Base-by-base conservation (phyloP, 2,329 filamentous ascomycete genomes). In the Aspergillus amoenus region DNA sequence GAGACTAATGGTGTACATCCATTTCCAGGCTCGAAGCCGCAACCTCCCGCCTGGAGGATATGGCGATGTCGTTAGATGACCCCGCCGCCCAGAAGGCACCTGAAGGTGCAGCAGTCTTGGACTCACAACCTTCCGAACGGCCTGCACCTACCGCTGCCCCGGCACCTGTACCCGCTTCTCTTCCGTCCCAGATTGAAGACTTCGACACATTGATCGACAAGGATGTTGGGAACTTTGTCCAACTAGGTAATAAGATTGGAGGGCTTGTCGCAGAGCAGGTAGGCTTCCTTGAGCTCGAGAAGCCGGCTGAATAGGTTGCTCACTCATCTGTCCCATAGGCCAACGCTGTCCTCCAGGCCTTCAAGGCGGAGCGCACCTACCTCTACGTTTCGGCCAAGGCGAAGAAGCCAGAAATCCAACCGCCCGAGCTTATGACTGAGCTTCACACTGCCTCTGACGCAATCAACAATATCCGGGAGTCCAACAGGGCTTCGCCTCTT, bases 11-110 rank as follows among this genome's bases (percentile, higher is more conserved):
- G 64, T 73, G 69, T 85, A 74, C 86, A 76, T 57, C 71, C 58
- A 52, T 65, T 76, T 63, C 71, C 80, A 99, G 94, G 79, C 89
- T 99, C 67, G 94, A 99, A 83, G 94, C 94, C 74, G 94, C 94
- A 40, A 99, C 94, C 52, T 94, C 92, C 63, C 88, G 94, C 58
- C 86, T 99, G 56, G 94, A 99, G 80, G 94, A 99, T 75, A 96
- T 99, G 70, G 93, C 94, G 45, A 87, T 90, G 64, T 88, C 91
- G 15, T 85, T 79, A 45, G 76, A 78, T 59, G 74, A 73, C 83
- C 55, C 82, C 78, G 69, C 80, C 55, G 69, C 73, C 44, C 69
- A 76, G 5, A 72, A 74, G 73, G 60, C 74, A 68, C 42, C 68
- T 22, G 61, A 46, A 30, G 55, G 61, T 7, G 27, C 68, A 50